Conservation (phyloP, 495 filamentous ascomycete genomes). For the Neurospora cerealis region DNA sequence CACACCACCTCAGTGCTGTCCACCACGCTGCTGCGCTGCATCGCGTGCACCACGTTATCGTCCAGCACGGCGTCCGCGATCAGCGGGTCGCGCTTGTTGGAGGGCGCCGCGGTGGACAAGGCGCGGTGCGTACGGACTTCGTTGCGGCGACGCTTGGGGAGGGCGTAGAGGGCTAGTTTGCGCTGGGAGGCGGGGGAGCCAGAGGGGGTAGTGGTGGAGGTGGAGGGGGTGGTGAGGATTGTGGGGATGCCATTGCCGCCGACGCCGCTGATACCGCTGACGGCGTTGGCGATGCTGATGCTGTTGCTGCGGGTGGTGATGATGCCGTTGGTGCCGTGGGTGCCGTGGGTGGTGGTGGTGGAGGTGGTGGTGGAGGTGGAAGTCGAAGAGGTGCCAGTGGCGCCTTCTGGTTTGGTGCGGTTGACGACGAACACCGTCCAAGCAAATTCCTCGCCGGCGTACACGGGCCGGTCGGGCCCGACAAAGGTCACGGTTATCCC, state of each 20-base stretch:
- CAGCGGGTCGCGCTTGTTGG: conserved; percentile 12
- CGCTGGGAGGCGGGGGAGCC: conserved; percentile 22
- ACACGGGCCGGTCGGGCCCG: conserved; percentile 41
- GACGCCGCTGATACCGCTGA: not conserved
- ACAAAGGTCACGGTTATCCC: conserved; percentile 67
- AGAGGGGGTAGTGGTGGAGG: not conserved
- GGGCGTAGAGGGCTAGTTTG: conserved; percentile 70
- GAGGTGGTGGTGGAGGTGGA: not conserved
- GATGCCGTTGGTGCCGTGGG: not conserved
- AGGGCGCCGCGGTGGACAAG: conserved; percentile 31
- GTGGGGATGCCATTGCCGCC: not conserved
- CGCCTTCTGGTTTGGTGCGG: conserved; percentile 35
- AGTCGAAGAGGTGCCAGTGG: not conserved
- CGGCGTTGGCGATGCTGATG: not conserved
- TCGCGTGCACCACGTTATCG: conserved; percentile 72
- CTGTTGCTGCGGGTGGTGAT: not conserved
- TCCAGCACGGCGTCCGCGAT: conserved; percentile 75
- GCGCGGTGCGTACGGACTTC: conserved; percentile 52
- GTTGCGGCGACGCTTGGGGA: conserved; percentile 65
- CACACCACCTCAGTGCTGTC: conserved; percentile 68
- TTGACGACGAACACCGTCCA: conserved; percentile 91
- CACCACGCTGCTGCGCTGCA: conserved; percentile 63
- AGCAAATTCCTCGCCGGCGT: conserved; percentile 66
- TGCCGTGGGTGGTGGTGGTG: conserved; percentile 23
- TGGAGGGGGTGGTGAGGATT: not conserved